Base-by-base conservation (phyloP, 495 filamentous ascomycete genomes). In the Penicillium dipodomyicola region DNA sequence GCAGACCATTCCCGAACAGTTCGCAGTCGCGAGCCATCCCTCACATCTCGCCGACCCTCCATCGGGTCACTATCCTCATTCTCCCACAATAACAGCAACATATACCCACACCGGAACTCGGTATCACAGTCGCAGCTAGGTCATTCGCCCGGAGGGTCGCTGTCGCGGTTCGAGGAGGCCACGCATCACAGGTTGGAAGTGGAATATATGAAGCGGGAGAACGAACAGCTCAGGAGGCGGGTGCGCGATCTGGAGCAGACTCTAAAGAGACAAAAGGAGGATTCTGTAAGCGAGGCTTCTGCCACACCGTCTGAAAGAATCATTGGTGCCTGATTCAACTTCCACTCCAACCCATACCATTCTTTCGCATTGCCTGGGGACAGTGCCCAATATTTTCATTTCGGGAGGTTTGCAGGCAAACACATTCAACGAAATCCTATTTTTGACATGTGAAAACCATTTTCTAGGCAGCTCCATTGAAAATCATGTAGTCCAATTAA, bases 171-270 rank as follows among this genome's bases (percentile, higher is more conserved):
- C 65, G 89, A 93, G 62, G 90, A 95, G 68, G 80, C 82, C 3
- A 78, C 82, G 0, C 78, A 82, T 49, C 86, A 89, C 54, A 80
- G 84, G 40, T 76, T 78, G 46, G 91, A 95, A 65, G 64, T 94
- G 12, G 91, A 96, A 45, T 71, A 72, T 6, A 82, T 87, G 37
- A 91, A 88, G 71, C 75, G 80, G 10, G 92, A 96, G 73, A 96
- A 96, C 64, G 91, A 95, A 53, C 67, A 76, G 37, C 75, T 96
- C 43, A 86, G 86, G 62, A 76, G 80, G 48, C 81, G 89, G 20
- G 83, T 96, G 22, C 80, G 85, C 47, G 90, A 92, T 57, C 72
- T 95, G 30, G 91, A 96, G 63, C 62, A 60, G 15, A 62, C 54
- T 9, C 33, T 74, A 49, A 72, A 69, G 58, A 68, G 67, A n/a